Evolutionary conservation across 164 flowering plant species (phyloP).

Genomic region (Santalum album): DNA sequence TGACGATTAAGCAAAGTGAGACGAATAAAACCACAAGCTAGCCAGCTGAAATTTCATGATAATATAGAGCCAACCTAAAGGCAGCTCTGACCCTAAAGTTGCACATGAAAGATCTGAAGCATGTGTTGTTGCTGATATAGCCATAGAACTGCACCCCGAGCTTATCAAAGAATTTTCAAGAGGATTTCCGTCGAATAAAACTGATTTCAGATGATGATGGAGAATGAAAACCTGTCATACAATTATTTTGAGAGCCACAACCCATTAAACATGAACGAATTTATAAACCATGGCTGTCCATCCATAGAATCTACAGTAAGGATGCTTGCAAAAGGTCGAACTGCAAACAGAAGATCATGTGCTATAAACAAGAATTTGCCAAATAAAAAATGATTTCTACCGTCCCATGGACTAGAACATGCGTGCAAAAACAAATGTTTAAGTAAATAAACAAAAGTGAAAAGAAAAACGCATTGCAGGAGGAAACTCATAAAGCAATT

Average conservation of each 20-base stretch:
- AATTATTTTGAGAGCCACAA: neutral
- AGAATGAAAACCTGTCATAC: constrained; percentile 41
- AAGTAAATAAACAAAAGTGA: no score
- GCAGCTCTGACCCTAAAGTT: constrained; percentile 40
- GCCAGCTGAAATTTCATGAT: constrained; percentile 1
- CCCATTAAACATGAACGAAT: neutral
- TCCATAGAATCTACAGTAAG: no score
- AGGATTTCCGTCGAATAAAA: constrained; percentile 21
- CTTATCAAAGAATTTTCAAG: constrained; percentile 23
- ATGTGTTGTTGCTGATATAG: constrained; percentile 18
- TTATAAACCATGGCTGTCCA: neutral
- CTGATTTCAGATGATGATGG: constrained; percentile 43
- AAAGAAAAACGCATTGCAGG: no score
- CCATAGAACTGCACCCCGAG: constrained; percentile 13
- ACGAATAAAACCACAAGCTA: neutral
- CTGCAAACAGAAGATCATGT: no score
- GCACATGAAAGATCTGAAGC: constrained; percentile 33
- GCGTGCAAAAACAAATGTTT: no score
- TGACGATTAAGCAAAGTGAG: constrained; percentile 7
- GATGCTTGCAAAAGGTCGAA: no score
- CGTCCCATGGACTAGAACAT: no score
- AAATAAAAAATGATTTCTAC: no score
- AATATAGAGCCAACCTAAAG: constrained; percentile 32
- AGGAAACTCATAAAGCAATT: no score
- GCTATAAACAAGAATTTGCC: no score